Percentiles rank a stretch among this genome's conserved stretches.
These are phyloP conservation scores for Hymenoscyphus salicellus DNA, from an alignment of 2,329 filamentous ascomycete genomes.

Conservation along the genomic window DNA sequence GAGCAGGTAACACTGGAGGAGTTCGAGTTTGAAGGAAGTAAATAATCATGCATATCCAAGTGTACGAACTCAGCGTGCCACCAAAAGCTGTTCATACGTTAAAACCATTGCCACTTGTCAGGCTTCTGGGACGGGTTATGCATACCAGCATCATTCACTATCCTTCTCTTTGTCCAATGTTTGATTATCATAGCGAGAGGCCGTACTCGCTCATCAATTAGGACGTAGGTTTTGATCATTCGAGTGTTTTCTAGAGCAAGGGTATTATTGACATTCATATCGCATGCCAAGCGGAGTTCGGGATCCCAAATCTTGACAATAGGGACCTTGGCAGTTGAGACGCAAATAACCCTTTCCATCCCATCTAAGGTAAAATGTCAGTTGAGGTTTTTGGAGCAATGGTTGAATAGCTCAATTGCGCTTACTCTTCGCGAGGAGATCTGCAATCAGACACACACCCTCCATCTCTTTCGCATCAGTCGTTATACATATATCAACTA, in stretches of 20 bases:
- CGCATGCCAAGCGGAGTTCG: conserved; percentile 81
- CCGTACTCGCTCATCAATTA: conserved; percentile 85
- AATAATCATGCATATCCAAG: conserved; percentile 98
- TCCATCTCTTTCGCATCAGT: conserved; percentile 85
- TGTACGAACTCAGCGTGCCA: conserved; percentile 94
- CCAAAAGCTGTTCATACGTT: conserved; percentile 65
- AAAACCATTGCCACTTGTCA: conserved; percentile 11
- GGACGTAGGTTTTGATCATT: conserved; percentile 96
- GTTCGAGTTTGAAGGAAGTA: conserved; percentile 88
- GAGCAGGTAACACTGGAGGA: conserved; percentile 77
- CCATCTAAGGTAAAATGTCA: conserved; percentile 63
- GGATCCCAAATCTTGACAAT: conserved; percentile 99
- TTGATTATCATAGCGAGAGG: conserved; percentile 96
- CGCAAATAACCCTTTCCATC: conserved; percentile 95
- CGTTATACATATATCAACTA: conserved; percentile 97
- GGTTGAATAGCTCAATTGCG: conserved; percentile 23
- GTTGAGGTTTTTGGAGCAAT: conserved; percentile 18
- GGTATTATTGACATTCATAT: conserved; percentile 99
- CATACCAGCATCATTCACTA: conserved; percentile 94
- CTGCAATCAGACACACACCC: conserved; percentile 85
- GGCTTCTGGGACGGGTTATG: not conserved
- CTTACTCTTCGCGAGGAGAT: conserved; percentile 80
- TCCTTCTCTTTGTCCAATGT: conserved; percentile 89
- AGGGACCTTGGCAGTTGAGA: conserved; percentile 90
- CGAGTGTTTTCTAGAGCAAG: conserved; percentile 91